Evolutionary conservation across 345 rosid species (phyloP).

Genomic region (Boechera retrofracta): DNA sequence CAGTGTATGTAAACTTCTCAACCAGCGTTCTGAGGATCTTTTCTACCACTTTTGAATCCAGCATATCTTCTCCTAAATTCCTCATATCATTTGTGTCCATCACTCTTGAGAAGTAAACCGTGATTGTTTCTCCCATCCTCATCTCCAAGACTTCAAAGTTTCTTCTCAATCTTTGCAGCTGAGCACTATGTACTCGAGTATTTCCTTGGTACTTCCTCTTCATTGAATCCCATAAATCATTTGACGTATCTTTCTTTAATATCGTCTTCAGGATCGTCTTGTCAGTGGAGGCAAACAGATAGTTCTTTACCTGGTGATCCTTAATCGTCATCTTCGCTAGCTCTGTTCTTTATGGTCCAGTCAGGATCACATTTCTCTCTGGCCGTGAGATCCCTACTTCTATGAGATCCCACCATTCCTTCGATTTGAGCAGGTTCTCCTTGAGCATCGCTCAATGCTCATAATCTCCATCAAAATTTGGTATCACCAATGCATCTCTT

Average conservation of each 20-base stretch:
- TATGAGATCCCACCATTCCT: background rate
- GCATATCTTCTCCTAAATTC: background rate
- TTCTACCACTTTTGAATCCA: background rate
- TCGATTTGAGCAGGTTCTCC: background rate
- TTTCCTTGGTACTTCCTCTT: background rate
- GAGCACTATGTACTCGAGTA: background rate
- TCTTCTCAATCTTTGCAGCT: background rate
- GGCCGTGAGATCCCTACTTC: background rate
- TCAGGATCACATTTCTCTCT: background rate
- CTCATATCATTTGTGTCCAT: background rate
- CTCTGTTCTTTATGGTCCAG: background rate
- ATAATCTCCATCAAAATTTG: background rate
- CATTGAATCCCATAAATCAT: background rate
- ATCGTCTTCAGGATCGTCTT: background rate
- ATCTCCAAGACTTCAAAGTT: background rate
- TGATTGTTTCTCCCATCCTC: background rate
- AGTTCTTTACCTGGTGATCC: background rate
- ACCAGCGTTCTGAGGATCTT: background rate
- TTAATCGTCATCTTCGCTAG: rapidly evolving
- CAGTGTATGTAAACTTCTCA: background rate
- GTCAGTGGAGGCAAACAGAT: background rate
- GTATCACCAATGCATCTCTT: background rate
- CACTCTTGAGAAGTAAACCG: background rate
- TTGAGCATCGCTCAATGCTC: background rate
- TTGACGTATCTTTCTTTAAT: background rate